A percentile compares a stretch with the other conserved stretches of the same genome.
phyloP scores from a whole-genome alignment of 176 grass and related monocot species.

The Triticum dicoccoides region DNA sequence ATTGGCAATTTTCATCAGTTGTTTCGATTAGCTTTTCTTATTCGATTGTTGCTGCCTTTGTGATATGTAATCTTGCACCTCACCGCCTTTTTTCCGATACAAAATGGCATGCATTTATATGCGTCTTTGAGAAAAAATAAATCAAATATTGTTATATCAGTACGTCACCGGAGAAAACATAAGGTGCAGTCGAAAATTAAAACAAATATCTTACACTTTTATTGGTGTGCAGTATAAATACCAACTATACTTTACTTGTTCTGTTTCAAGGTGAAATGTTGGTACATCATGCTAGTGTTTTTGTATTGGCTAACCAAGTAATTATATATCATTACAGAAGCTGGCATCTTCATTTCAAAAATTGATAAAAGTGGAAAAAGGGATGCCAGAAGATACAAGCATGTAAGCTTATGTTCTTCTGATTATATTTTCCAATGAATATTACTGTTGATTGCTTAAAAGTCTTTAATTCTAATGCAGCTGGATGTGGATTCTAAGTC shows the following conservation, averaged over 20 bases:
- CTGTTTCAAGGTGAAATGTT: background rate
- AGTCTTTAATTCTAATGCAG: too few relatives aligned
- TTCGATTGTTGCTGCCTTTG: too few relatives aligned
- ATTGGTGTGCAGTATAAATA: background rate
- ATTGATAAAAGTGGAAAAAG: conserved; percentile 43
- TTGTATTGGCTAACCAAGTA: background rate
- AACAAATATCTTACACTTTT: background rate
- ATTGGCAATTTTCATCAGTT: too few relatives aligned
- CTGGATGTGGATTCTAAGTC: too few relatives aligned
- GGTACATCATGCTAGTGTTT: too few relatives aligned
- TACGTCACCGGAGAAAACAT: background rate
- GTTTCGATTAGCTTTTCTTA: too few relatives aligned
- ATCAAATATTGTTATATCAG: background rate
- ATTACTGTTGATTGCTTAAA: too few relatives aligned
- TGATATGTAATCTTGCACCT: too few relatives aligned
- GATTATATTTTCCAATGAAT: too few relatives aligned
- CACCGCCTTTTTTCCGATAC: too few relatives aligned
- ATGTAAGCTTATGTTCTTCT: too few relatives aligned
- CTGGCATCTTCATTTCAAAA: conserved; percentile 45
- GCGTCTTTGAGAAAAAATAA: background rate
- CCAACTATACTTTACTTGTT: background rate
- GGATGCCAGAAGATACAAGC: conserved; percentile 22
- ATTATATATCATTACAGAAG: conserved; percentile 36
- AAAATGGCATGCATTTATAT: background rate
- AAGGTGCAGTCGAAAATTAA: background rate